Evolutionary conservation across 495 filamentous ascomycete species (phyloP).

Genomic region (Endocarpon pusillum): DNA sequence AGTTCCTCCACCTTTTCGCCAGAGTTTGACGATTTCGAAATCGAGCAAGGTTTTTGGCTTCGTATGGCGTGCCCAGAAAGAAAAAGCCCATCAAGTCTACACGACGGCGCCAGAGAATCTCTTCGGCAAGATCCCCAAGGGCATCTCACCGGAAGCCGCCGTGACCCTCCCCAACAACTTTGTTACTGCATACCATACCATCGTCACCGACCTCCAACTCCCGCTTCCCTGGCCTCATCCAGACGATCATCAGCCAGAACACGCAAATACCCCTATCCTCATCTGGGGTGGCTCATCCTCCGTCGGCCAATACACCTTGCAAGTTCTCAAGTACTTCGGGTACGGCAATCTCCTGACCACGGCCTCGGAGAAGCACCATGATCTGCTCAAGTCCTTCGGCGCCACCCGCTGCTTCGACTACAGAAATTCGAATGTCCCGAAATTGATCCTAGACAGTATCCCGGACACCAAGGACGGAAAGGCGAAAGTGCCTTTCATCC

Average conservation of each 20-base stretch:
- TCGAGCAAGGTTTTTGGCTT: constrained; percentile 37
- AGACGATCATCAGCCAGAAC: constrained; percentile 11
- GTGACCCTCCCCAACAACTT: constrained; percentile 34
- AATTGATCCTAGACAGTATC: too few relatives aligned
- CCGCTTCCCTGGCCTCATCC: constrained; percentile 30
- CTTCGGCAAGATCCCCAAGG: constrained; percentile 15
- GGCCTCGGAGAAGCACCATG: constrained; percentile 26
- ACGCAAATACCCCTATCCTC: constrained; percentile 20
- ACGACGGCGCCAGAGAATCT: constrained; percentile 13
- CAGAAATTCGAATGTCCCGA: too few relatives aligned
- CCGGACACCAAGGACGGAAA: constrained; percentile 16
- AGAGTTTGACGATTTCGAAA: too few relatives aligned
- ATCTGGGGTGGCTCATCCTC: constrained; percentile 37
- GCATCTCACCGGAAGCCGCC: constrained; percentile 22
- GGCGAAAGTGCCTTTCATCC: constrained; percentile 20
- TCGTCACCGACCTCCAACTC: constrained; percentile 26
- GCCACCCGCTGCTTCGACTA: constrained; percentile 32
- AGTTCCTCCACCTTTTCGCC: too few relatives aligned
- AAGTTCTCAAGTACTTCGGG: constrained; percentile 32
- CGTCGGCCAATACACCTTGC: constrained; percentile 30
- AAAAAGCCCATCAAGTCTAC: constrained; percentile 30
- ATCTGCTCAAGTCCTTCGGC: constrained; percentile 20
- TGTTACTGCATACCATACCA: constrained; percentile 31
- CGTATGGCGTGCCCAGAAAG: constrained; percentile 16
- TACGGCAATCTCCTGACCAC: constrained; percentile 31